A percentile compares a stretch with the other conserved stretches of the same genome.
Evolutionary conservation across 495 filamentous ascomycete genomes (phyloP).

Genomic region (Penicillium chermesinum): DNA sequence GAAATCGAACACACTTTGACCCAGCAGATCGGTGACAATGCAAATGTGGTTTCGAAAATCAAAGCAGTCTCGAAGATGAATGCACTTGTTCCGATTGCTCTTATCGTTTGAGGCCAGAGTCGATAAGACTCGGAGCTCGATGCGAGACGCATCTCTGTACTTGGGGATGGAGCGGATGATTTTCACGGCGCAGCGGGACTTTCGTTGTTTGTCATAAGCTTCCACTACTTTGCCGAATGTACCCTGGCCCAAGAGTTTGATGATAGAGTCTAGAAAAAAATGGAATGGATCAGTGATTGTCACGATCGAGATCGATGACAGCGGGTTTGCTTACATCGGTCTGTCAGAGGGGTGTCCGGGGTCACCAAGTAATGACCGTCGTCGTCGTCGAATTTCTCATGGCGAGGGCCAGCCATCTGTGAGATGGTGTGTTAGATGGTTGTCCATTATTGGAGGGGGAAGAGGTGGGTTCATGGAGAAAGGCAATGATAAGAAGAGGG

Average conservation of each 20-base stretch:
- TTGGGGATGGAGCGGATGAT: conserved; percentile 98
- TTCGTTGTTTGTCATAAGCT: conserved; percentile 70
- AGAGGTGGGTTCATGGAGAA: conserved; percentile 5
- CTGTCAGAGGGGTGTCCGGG: conserved; percentile 74
- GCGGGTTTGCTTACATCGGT: conserved; percentile 66
- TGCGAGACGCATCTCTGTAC: conserved; percentile 93
- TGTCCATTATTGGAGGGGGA: neutral
- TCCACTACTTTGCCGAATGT: conserved; percentile 98
- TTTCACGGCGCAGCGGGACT: conserved; percentile 85
- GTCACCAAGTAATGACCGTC: conserved; percentile 94
- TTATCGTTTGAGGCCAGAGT: conserved; percentile 87
- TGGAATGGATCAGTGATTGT: conserved; percentile 3
- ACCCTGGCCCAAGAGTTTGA: conserved; percentile 85
- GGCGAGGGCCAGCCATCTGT: conserved; percentile 40
- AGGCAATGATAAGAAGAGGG: conserved; percentile 3
- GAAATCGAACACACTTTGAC: conserved; percentile 98
- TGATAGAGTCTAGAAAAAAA: conserved; percentile 66
- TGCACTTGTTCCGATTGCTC: conserved; percentile 91
- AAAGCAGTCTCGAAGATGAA: conserved; percentile 95
- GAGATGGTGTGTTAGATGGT: conserved; percentile 11
- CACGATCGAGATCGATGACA: neutral
- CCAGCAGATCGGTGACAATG: conserved; percentile 94
- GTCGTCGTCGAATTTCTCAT: conserved; percentile 79
- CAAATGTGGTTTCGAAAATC: conserved; percentile 97
- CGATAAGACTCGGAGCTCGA: conserved; percentile 87